Percentiles rank a stretch among this genome's conserved stretches.
phyloP scores from a whole-genome alignment of 2,329 filamentous ascomycete species.

The Lecanoromycetidae sp. region DNA sequence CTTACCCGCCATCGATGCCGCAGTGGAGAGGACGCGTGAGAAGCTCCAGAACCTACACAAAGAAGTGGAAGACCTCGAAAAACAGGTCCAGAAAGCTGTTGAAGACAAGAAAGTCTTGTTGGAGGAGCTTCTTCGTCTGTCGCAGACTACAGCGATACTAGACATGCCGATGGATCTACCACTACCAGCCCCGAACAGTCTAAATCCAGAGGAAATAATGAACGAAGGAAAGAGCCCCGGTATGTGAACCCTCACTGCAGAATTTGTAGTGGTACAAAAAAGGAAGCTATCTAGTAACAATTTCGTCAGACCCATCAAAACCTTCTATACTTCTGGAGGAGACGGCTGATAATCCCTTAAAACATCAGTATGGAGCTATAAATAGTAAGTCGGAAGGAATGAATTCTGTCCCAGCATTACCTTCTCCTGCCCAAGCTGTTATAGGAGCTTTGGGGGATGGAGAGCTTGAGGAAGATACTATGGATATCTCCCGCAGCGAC shows the following conservation, averaged over 20 bases:
- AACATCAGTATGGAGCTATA: no score
- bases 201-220: background rate
- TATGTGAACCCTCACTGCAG: no score
- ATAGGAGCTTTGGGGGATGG: background rate
- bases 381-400: no score
- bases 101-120: conserved; percentile 15
- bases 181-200: background rate
- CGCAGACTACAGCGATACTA: background rate
- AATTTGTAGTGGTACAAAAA: no score
- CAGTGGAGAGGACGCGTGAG: conserved; percentile 21
- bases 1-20: conserved; percentile 22
- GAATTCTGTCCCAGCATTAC: no score
- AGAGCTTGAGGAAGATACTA: conserved; percentile 14
- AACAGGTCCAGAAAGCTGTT: conserved; percentile 15
- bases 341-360: no score
- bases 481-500: conserved; percentile 18
- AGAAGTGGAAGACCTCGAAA: conserved; percentile 24
- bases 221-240: background rate
- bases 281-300: no score
- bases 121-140: conserved; percentile 12
- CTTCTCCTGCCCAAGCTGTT: background rate
- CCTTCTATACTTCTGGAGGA: no score
- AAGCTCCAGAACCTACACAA: conserved; percentile 26
- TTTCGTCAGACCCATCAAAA: no score
- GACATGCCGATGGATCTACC: background rate